A percentile compares a stretch with the other conserved stretches of the same genome.
These are phyloP conservation scores for Lasiodiplodia theobromae DNA, from an alignment of 2,329 filamentous ascomycete species.

Conservation along the genomic window DNA sequence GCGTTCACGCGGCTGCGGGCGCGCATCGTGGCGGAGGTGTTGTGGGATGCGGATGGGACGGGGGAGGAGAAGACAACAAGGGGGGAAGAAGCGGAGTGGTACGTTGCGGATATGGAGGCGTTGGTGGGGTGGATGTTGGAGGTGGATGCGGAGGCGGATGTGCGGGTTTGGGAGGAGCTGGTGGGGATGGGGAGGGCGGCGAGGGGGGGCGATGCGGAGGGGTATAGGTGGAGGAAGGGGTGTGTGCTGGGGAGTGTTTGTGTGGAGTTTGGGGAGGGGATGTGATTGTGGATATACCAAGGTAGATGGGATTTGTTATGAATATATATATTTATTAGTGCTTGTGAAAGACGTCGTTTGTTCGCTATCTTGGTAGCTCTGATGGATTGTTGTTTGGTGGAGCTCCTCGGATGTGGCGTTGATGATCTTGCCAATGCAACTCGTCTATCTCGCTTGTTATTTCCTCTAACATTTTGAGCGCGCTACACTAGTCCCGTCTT, in stretches of 20 bases:
- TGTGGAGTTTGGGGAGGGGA: not conserved
- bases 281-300: not conserved
- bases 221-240: constrained; percentile 1
- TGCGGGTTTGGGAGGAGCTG: not conserved
- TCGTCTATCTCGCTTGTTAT: too few species aligned
- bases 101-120: not conserved
- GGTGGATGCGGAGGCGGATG: constrained; percentile 5
- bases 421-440: too few species aligned
- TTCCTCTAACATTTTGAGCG: too few species aligned
- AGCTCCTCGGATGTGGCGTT: too few species aligned
- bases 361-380: too few species aligned
- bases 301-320: too few species aligned
- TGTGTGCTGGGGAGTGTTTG: not conserved
- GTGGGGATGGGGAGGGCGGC: constrained; percentile 5
- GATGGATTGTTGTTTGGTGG: too few species aligned
- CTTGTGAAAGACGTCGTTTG: too few species aligned
- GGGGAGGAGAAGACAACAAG: not conserved
- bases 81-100: not conserved
- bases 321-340: too few species aligned
- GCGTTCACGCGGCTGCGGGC: not conserved
- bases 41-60: not conserved
- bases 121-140: constrained; percentile 4
- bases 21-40: not conserved
- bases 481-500: too few species aligned
- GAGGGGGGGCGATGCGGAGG: constrained; percentile 2